A percentile compares a stretch with the other conserved stretches of the same genome.
Evolutionary conservation across 2,329 filamentous ascomycete genomes (phyloP).

Genomic region (Claviceps sp.): DNA sequence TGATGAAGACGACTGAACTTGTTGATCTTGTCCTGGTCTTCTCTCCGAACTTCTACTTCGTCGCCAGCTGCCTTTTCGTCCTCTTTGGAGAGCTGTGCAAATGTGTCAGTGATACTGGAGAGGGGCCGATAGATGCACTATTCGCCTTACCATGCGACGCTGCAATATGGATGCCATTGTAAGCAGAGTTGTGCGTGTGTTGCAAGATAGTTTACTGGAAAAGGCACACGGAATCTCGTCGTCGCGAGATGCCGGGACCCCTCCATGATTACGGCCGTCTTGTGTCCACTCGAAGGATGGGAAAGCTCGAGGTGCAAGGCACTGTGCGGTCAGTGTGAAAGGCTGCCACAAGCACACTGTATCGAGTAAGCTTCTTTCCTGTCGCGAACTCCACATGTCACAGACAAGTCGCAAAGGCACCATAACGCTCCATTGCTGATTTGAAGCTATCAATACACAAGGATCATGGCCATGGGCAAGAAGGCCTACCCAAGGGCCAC

Average conservation of each 20-base stretch:
- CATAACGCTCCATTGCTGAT: not conserved
- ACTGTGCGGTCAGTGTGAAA: not conserved
- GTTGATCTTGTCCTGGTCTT: slow-evolving; percentile 99
- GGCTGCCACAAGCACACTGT: not conserved
- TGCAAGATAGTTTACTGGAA: not conserved
- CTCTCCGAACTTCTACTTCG: slow-evolving; percentile 85
- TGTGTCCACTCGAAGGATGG: not conserved
- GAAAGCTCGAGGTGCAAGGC: not conserved
- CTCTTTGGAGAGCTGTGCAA: slow-evolving; percentile 70
- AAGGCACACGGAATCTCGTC: not conserved
- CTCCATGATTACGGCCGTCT: not conserved
- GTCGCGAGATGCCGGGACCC: not conserved
- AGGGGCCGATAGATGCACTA: too few species aligned
- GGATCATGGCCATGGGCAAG: slow-evolving; percentile 32
- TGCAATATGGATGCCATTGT: slow-evolving; percentile 36
- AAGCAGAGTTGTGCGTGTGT: not conserved
- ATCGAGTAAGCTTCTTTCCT: too few species aligned
- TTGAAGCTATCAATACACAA: not conserved
- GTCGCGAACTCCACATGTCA: not conserved
- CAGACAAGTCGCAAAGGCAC: not conserved
- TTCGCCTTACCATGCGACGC: slow-evolving; percentile 41
- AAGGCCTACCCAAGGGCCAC: slow-evolving; percentile 76
- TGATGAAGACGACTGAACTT: slow-evolving; percentile 90
- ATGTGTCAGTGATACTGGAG: slow-evolving; percentile 6
- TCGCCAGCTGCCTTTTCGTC: slow-evolving; percentile 66